phyloP scores from a whole-genome alignment of 805 yeast genomes.

The Teunomyces gatunensis region DNA sequence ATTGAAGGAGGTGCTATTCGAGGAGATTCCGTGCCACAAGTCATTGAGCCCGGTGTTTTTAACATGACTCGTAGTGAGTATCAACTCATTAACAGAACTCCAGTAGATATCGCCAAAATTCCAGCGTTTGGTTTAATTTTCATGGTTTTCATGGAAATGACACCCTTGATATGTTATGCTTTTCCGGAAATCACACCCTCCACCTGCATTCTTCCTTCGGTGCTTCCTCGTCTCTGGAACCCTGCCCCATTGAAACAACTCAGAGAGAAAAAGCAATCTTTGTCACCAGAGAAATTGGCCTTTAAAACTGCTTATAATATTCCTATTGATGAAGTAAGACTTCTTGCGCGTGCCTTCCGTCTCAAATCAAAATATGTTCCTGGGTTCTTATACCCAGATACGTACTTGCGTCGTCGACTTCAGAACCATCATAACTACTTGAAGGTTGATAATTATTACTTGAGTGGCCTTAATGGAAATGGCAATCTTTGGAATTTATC shows the following conservation, averaged over 20 bases:
- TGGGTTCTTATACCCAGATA: slow-evolving; percentile 33
- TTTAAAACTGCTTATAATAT: slow-evolving; percentile 49
- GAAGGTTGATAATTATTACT: slow-evolving; percentile 51
- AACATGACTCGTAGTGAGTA: slow-evolving; percentile 48
- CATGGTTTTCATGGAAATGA: slow-evolving; percentile 50
- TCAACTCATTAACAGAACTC: slow-evolving; percentile 50
- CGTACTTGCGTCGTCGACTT: slow-evolving; percentile 33
- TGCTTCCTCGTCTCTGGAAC: slow-evolving; percentile 37
- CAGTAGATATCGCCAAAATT: slow-evolving; percentile 47
- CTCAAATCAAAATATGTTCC: slow-evolving; percentile 43
- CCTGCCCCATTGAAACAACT: slow-evolving; percentile 12
- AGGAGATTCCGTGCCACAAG: slow-evolving; percentile 8
- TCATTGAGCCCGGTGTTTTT: slow-evolving; percentile 21
- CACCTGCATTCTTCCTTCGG: slow-evolving; percentile 54
- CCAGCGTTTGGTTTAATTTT: slow-evolving; percentile 52
- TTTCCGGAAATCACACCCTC: slow-evolving; percentile 57
- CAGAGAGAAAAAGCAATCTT: slow-evolving; percentile 12
- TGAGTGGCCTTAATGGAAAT: slow-evolving; percentile 32
- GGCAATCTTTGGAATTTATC: slow-evolving; percentile 47
- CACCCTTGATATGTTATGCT: slow-evolving; percentile 51
- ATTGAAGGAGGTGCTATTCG: slow-evolving; percentile 17
- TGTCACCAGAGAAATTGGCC: slow-evolving; percentile 23
- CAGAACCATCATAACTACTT: slow-evolving; percentile 42
- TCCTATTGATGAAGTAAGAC: slow-evolving; percentile 34
- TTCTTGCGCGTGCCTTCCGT: slow-evolving; percentile 34